Conservation (phyloP, 768 basidiomycete species). For the Lentinula edodes region DNA sequence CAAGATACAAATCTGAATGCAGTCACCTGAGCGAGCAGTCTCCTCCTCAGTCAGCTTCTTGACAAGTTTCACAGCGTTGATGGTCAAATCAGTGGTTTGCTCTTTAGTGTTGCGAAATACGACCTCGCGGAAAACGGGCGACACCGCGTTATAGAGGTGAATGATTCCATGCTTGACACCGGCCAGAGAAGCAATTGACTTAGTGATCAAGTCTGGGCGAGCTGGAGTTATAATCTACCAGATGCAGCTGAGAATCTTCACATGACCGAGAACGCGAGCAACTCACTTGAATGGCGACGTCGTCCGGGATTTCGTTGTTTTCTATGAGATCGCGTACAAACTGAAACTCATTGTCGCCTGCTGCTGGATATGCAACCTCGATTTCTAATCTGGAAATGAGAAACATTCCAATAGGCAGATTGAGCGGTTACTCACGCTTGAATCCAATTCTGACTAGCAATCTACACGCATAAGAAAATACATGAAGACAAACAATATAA, state of each 20-base stretch:
- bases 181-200: conserved; percentile 68
- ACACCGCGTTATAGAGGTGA: conserved; percentile 85
- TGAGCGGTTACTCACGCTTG: conserved; percentile 36
- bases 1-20: background rate
- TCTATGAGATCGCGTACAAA: conserved; percentile 72
- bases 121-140: conserved; percentile 67
- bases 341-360: conserved; percentile 73
- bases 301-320: conserved; percentile 57
- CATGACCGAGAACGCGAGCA: background rate
- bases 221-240: conserved; percentile 73
- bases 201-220: conserved; percentile 69
- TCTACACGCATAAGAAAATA: conserved; percentile 17
- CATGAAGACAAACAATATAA: conserved; percentile 41
- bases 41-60: conserved; percentile 65
- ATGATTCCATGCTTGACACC: conserved; percentile 76
- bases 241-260: background rate
- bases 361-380: conserved; percentile 80
- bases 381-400: conserved; percentile 36
- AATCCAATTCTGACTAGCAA: conserved; percentile 70
- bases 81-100: conserved; percentile 69
- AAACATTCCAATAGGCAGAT: background rate
- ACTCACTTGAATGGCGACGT: conserved; percentile 76
- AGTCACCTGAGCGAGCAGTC: conserved; percentile 48
- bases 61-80: conserved; percentile 63
- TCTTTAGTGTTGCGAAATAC: conserved; percentile 75